Percentiles rank a stretch among this genome's conserved stretches.
These are phyloP conservation scores for Astragalus glycyphyllos DNA, from an alignment of 306 rosid species.

Conservation along the genomic window DNA sequence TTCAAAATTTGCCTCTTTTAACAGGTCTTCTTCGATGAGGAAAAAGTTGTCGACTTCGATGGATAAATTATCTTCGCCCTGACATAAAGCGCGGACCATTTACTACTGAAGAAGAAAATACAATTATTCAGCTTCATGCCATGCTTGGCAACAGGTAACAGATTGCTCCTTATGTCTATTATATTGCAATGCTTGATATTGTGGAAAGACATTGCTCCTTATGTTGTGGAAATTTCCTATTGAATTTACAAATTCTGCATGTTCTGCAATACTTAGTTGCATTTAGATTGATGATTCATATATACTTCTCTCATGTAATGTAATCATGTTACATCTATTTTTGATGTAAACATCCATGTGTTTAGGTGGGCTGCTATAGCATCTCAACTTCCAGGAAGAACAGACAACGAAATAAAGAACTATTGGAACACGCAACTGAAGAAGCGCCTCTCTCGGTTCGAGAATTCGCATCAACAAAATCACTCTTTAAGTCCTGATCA, in stretches of 20 bases:
- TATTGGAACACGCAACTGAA: constrained; percentile 64
- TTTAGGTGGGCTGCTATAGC: constrained; percentile 63
- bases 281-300: constrained; percentile 4
- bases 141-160: constrained; percentile 55
- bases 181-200: too few species aligned
- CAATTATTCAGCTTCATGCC: constrained; percentile 51
- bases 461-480: background rate
- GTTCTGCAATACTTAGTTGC: too few species aligned
- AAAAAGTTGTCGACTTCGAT: constrained; percentile 57
- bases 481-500: constrained; percentile 24
- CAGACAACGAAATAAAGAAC: constrained; percentile 61
- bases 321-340: background rate
- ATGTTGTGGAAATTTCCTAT: too few species aligned
- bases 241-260: too few species aligned
- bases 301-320: background rate
- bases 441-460: constrained; percentile 41
- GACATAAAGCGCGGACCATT: constrained; percentile 57
- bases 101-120: constrained; percentile 48
- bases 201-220: too few species aligned
- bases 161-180: background rate
- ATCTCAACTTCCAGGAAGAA: constrained; percentile 59
- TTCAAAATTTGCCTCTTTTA: background rate
- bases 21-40: constrained; percentile 60
- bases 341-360: background rate
- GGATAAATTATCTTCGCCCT: constrained; percentile 62